Percentiles rank a stretch among this genome's conserved stretches.
phyloP scores from a whole-genome alignment of 495 filamentous ascomycete species.

The Penicillium canariense region DNA sequence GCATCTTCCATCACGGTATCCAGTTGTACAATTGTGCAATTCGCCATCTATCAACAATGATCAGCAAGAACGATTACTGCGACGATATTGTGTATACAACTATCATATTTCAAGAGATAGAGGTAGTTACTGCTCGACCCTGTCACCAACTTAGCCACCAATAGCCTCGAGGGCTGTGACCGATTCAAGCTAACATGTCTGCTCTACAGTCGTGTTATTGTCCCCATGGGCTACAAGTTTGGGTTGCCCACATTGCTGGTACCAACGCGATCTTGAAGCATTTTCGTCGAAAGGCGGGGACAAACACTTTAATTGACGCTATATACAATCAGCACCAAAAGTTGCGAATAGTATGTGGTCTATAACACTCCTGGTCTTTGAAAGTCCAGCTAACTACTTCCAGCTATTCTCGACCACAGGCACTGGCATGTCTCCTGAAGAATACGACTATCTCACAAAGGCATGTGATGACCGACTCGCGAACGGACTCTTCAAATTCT shows the following conservation, averaged over 20 bases:
- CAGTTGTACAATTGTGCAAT: neutral
- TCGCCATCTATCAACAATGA: neutral
- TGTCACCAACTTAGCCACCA: too few relatives aligned
- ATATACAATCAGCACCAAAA: slow-evolving; percentile 10
- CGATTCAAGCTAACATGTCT: neutral
- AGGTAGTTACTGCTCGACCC: too few relatives aligned
- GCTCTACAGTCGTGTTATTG: slow-evolving; percentile 1
- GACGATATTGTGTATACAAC: neutral
- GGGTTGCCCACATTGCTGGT: slow-evolving; percentile 5
- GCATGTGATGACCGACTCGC: neutral
- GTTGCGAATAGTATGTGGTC: slow-evolving; percentile 1
- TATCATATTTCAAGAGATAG: neutral
- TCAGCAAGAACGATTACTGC: neutral
- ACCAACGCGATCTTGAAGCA: slow-evolving; percentile 9
- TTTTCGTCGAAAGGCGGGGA: neutral
- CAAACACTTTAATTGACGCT: slow-evolving; percentile 2
- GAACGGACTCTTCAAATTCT: neutral
- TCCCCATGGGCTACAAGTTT: slow-evolving; percentile 1
- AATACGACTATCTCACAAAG: slow-evolving; percentile 5
- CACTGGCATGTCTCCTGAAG: neutral
- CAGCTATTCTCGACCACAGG: slow-evolving; percentile 7
- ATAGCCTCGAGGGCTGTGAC: neutral
- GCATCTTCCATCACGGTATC: neutral
- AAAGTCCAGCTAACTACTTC: neutral
- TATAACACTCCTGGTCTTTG: neutral